Base-by-base conservation (phyloP, 495 filamentous ascomycete genomes). In the Friedmanniomyces simplex region DNA sequence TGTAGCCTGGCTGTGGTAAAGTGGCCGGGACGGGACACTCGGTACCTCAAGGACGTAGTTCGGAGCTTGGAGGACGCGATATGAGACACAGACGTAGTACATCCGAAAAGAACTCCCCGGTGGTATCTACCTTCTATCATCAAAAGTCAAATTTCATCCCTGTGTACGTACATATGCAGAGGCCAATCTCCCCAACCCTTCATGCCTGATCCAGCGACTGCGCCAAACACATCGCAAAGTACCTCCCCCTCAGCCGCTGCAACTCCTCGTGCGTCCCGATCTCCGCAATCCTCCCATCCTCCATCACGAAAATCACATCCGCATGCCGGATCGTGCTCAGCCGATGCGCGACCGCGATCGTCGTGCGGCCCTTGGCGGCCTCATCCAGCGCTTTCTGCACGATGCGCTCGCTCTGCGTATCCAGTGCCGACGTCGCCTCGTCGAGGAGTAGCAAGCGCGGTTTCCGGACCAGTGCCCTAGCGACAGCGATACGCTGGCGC, bases 381-480 rank as follows among this genome's bases (percentile, higher is more conserved):
- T 76, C 69, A 59, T 84, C 82, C 51, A 91, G 76, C 1, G 84
- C 85, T 32, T 77, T 75, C 68, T 90, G 85, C 18, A 93, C 75
- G 32, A 85, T 69, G 62, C 77, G 77, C 72, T 93, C 87, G 18
- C 78, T 81, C 69, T 87, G 79, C 11, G 82, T 81, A 58, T 94
- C 88, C 37, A 91, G 71, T n/a, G 81, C 81, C 42, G 76, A 81
- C 5, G 88, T 91, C 0, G 87, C 84, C 69, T 94, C 88, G 63
- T 94, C 88, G 1, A 94, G 74, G 30, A 94, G 70, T 59, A 91
- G 68, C 28, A 91, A 71, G 46, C 75, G 71, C 3, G 88, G 87
- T 46, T 85, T 78, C 12, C 87, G 79, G 11, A 94, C 79, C 25
- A 91, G 72, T 0, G 88, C 87, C 21, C 88, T 71, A 1, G 88